Evolutionary conservation across 2,329 filamentous ascomycete genomes (phyloP).

Genomic region (Colletotrichum cordylinicola): DNA sequence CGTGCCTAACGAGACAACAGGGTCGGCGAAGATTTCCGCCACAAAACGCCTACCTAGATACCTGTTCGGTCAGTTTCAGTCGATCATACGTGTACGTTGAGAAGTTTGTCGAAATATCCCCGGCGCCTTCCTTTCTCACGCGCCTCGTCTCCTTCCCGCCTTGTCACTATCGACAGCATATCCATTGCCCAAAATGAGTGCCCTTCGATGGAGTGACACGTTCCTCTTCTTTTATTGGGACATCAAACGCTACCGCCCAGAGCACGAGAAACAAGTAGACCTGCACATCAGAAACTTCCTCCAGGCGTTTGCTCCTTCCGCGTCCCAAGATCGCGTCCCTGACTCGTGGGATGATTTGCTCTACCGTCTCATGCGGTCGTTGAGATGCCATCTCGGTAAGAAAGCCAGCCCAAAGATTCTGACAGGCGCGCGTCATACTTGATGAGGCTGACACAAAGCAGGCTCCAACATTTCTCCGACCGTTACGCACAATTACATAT

Average conservation of each 20-base stretch:
- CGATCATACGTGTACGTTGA: not conserved
- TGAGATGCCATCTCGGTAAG: not conserved
- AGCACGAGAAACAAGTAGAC: not conserved
- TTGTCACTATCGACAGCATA: not conserved
- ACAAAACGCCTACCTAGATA: not conserved
- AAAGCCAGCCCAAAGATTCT: fast-evolving
- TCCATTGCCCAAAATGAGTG: not conserved
- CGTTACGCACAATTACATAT: not conserved
- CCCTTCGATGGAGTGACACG: fast-evolving
- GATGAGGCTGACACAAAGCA: not conserved
- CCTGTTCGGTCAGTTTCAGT: fast-evolving
- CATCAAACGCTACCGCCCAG: not conserved
- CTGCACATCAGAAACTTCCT: not conserved
- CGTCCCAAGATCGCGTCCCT: not conserved
- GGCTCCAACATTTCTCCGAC: not conserved
- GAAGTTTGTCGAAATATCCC: too few relatives aligned
- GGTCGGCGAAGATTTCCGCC: not conserved
- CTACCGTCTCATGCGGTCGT: not conserved
- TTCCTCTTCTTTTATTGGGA: not conserved
- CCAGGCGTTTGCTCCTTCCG: not conserved
- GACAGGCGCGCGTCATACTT: fast-evolving
- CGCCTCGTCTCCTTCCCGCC: too few relatives aligned
- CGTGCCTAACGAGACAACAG: not conserved
- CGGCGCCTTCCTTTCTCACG: not conserved
- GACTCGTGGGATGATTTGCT: not conserved